phyloP scores from a whole-genome alignment of 345 rosid genomes.

The Murraya koenigii region DNA sequence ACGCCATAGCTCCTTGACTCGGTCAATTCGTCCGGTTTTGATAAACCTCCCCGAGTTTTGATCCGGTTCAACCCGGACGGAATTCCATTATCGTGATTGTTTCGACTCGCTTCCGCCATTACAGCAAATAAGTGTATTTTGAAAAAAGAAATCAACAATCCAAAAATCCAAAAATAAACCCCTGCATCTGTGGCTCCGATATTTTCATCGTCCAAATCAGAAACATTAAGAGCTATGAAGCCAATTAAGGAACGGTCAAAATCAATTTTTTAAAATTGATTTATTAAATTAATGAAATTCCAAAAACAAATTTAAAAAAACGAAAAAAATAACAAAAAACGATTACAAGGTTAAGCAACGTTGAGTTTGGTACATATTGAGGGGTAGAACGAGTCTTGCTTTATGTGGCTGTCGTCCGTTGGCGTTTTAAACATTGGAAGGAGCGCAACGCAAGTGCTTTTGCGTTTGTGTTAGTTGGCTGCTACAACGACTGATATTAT shows the following conservation, averaged over 20 bases:
- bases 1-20: slow-evolving; percentile 29
- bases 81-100: slow-evolving; percentile 35
- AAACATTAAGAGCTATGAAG: not conserved
- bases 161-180: slow-evolving; percentile 20
- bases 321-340: not conserved
- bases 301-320: not conserved
- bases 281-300: too few species aligned
- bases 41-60: slow-evolving; percentile 48
- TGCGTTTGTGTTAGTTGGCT: not conserved
- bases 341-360: not conserved
- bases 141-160: not conserved
- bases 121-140: not conserved
- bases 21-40: slow-evolving; percentile 36
- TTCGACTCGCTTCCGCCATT: slow-evolving; percentile 45
- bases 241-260: not conserved
- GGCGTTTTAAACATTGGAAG: slow-evolving; percentile 9
- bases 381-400: not conserved
- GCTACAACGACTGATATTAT: not conserved
- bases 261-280: not conserved
- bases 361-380: not conserved
- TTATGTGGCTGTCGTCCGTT: slow-evolving; percentile 4
- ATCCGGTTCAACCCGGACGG: slow-evolving; percentile 82
- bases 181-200: slow-evolving; percentile 20
- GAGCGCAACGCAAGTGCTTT: not conserved
- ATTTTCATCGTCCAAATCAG: not conserved